Evolutionary conservation across 306 rosid species (phyloP).

Genomic region (Malus sieversii): DNA sequence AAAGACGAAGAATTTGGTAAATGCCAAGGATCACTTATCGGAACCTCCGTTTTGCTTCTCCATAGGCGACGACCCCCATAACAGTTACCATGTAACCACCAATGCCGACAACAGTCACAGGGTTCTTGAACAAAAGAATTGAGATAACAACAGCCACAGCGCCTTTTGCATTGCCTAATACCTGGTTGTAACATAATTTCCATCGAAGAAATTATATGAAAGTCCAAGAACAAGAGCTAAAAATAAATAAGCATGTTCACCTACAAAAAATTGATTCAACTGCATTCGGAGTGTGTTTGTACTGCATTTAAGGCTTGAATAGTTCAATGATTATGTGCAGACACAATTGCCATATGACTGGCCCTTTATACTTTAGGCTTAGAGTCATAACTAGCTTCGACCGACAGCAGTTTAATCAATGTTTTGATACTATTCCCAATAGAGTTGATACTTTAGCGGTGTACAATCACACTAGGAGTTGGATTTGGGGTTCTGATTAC

Average conservation of each 20-base stretch:
- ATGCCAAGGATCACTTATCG: conserved; percentile 35
- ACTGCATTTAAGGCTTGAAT: neutral
- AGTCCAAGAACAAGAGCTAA: neutral
- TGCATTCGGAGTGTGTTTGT: neutral
- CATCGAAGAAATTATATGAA: neutral
- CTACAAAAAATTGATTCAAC: neutral
- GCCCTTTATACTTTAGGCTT: neutral
- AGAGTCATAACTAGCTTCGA: neutral
- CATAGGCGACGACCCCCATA: conserved; percentile 74
- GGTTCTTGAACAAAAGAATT: conserved; percentile 88
- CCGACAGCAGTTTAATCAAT: neutral
- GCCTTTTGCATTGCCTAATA: conserved; percentile 94
- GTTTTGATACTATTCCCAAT: neutral
- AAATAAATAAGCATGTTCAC: neutral
- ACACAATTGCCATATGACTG: neutral
- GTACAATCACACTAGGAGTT: neutral
- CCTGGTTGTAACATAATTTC: conserved; percentile 38
- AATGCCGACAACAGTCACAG: conserved; percentile 81
- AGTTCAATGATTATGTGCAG: neutral
- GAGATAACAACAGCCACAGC: conserved; percentile 96
- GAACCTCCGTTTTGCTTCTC: conserved; percentile 87
- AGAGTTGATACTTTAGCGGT: neutral
- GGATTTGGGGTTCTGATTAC: no score
- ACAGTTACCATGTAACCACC: conserved; percentile 77
- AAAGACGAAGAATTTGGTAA: neutral